Evolutionary conservation across 768 basidiomycete genomes (phyloP).

Genomic region (Auriscalpium orientale): DNA sequence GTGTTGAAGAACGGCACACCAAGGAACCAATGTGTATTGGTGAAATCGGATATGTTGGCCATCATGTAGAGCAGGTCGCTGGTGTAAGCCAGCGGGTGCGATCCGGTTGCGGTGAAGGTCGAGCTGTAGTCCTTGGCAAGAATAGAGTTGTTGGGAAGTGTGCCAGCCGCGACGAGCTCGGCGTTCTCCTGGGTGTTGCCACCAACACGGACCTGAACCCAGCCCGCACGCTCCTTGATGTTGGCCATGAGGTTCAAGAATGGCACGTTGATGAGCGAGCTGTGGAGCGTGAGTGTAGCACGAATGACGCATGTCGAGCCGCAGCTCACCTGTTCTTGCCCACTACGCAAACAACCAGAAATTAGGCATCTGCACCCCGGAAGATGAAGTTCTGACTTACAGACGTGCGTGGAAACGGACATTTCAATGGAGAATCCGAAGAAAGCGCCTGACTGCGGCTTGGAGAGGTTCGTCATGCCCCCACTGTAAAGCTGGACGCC

Average conservation of each 20-base stretch:
- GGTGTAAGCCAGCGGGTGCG: slow-evolving; percentile 59
- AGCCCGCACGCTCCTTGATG: slow-evolving; percentile 55
- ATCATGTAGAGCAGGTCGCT: slow-evolving; percentile 61
- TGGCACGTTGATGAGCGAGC: slow-evolving; percentile 45
- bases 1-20: slow-evolving; percentile 66
- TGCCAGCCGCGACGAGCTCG: slow-evolving; percentile 32
- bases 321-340: slow-evolving; percentile 42
- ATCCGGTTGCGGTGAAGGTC: slow-evolving; percentile 47
- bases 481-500: slow-evolving; percentile 30
- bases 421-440: slow-evolving; percentile 73
- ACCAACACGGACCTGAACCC: slow-evolving; percentile 61
- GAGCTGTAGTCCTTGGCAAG: slow-evolving; percentile 40
- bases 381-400: slow-evolving; percentile 33
- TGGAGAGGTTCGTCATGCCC: slow-evolving; percentile 30
- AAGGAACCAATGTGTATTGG: slow-evolving; percentile 61
- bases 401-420: slow-evolving; percentile 58
- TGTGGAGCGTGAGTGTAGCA: slow-evolving; percentile 12
- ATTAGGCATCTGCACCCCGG: not conserved
- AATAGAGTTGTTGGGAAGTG: slow-evolving; percentile 38
- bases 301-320: not conserved
- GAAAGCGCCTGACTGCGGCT: slow-evolving; percentile 46
- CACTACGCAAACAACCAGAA: slow-evolving; percentile 26
- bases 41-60: slow-evolving; percentile 47
- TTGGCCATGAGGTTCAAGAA: slow-evolving; percentile 79
- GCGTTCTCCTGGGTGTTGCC: slow-evolving; percentile 76